These are phyloP conservation scores for Ichthyophthirius multifiliis DNA, from an alignment of 169 alveolate species.

Conservation along the genomic window DNA sequence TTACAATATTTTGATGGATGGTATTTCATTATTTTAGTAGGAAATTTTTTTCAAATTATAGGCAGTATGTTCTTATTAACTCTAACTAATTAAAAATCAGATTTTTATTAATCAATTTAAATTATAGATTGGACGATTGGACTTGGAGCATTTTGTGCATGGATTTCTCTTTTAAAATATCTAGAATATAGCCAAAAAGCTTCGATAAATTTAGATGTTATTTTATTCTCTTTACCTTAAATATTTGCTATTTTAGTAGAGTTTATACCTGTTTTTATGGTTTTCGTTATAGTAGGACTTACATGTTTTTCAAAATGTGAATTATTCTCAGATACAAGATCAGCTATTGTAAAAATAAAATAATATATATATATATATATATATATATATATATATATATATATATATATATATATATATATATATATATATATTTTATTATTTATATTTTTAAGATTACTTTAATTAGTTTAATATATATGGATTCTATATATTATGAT, in stretches of 20 bases:
- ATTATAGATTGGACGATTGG: not conserved
- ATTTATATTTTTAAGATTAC: not conserved
- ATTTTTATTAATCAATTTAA: not conserved
- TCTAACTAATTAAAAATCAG: not conserved
- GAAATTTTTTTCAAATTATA: not conserved
- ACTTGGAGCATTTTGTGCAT: not conserved
- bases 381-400: no score
- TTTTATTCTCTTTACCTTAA: not conserved
- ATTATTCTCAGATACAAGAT: not conserved
- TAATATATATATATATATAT: no score
- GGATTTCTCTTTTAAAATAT: not conserved
- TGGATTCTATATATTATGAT: not conserved
- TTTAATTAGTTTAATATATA: not conserved
- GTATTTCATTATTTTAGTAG: not conserved
- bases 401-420: no score
- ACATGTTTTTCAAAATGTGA: not conserved
- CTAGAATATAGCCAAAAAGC: not conserved
- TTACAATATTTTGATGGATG: not conserved
- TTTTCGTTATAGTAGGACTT: not conserved
- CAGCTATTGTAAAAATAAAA: not conserved
- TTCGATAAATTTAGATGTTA: not conserved
- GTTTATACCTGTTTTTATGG: not conserved
- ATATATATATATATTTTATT: no score
- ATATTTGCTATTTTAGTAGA: not conserved
- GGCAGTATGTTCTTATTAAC: not conserved